phyloP scores from a whole-genome alignment of 163 green algal genomes.

The Volvox carteri region DNA sequence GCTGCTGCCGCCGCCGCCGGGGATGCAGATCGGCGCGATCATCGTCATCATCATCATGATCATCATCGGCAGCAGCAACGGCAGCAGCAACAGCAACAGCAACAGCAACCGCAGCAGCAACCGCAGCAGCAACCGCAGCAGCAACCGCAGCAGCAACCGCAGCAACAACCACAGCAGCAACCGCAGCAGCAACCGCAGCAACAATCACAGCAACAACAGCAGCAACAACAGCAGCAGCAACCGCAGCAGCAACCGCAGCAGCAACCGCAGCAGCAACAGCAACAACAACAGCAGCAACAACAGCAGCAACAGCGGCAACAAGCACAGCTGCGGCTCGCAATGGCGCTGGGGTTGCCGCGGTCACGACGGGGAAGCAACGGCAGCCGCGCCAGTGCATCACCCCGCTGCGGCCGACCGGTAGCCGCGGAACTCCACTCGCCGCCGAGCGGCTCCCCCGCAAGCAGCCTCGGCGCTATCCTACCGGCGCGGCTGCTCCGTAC shows the following conservation, averaged over 20 bases:
- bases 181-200: not conserved
- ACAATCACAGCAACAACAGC: not conserved
- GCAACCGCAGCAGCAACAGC: not conserved
- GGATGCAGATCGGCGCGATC: too few species aligned
- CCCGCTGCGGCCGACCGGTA: not conserved
- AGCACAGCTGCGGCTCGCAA: not conserved
- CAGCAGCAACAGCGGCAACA: constrained; percentile 10
- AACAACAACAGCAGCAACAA: not conserved
- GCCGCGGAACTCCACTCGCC: not conserved
- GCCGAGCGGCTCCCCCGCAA: not conserved
- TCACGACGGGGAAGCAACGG: constrained; percentile 32
- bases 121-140: not conserved
- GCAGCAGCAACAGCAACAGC: not conserved
- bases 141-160: not conserved
- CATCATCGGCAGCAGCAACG: not conserved
- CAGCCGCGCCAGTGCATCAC: not conserved
- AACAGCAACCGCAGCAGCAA: not conserved
- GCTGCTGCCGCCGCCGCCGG: too few species aligned
- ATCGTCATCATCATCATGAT: not conserved
- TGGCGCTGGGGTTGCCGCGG: not conserved
- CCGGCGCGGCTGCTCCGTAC: not conserved
- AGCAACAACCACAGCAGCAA: not conserved
- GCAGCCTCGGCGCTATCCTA: not conserved
- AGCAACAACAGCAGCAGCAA: not conserved
- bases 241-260: not conserved